phyloP scores from a whole-genome alignment of 1,284 basidiomycete genomes.

The Sporisorium scitamineum region DNA sequence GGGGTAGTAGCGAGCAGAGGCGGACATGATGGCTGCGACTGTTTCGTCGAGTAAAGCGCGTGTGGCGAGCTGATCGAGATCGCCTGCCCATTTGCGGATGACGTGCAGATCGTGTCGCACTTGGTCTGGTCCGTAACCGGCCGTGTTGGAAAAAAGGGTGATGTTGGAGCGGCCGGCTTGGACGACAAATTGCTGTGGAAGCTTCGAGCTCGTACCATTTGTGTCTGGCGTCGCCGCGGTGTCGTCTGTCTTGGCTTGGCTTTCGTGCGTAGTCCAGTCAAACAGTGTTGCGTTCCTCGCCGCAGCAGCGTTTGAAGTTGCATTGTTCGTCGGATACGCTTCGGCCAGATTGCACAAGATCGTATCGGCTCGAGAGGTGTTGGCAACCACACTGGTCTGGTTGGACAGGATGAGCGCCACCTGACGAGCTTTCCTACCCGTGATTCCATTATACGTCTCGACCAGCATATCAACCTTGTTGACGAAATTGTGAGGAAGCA shows the following conservation, averaged over 20 bases:
- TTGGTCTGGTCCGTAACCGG: constrained; percentile 54
- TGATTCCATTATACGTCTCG: constrained; percentile 27
- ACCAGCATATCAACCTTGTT: constrained; percentile 34
- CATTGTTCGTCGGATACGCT: constrained; percentile 21
- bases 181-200: constrained; percentile 13
- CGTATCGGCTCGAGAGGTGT: constrained; percentile 13
- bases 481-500: constrained; percentile 22
- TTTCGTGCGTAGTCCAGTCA: constrained; percentile 5
- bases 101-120: constrained; percentile 58
- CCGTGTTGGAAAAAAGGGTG: constrained; percentile 49
- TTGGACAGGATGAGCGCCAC: constrained; percentile 32
- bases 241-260: neutral
- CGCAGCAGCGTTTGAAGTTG: neutral
- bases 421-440: constrained; percentile 40
- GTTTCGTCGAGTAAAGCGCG: constrained; percentile 58
- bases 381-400: constrained; percentile 26
- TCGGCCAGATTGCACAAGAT: constrained; percentile 26
- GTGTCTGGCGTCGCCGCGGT: neutral
- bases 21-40: constrained; percentile 61
- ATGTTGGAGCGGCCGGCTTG: constrained; percentile 21
- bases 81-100: constrained; percentile 63
- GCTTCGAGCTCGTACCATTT: neutral
- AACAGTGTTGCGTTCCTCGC: neutral
- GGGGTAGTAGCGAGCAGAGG: constrained; percentile 64
- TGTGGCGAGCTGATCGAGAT: constrained; percentile 48